Evolutionary conservation across 2,329 filamentous ascomycete genomes (phyloP).

Genomic region (Aspergillus sojae): DNA sequence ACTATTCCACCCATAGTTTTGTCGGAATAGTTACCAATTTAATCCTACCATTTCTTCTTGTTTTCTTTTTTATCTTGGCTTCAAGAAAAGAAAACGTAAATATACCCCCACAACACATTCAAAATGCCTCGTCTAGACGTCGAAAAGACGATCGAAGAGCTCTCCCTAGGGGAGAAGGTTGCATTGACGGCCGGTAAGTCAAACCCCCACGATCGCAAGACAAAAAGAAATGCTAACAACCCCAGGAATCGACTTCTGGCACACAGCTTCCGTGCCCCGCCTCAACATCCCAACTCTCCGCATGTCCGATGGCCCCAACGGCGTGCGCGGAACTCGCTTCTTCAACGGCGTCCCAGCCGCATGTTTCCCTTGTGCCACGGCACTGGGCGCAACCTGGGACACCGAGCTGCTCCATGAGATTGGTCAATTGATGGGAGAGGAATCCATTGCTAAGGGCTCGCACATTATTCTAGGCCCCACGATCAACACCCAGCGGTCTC

Average conservation of each 20-base stretch:
- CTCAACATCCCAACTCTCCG: slow-evolving; percentile 68
- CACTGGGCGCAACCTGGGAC: slow-evolving; percentile 79
- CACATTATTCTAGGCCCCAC: slow-evolving; percentile 76
- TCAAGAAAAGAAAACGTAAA: slow-evolving; percentile 5
- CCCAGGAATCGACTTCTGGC: slow-evolving; percentile 64
- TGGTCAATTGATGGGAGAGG: slow-evolving; percentile 70
- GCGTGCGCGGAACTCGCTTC: slow-evolving; percentile 68
- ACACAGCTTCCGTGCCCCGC: slow-evolving; percentile 64
- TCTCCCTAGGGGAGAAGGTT: slow-evolving; percentile 64
- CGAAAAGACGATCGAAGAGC: slow-evolving; percentile 54
- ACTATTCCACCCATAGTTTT: neutral
- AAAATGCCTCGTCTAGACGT: slow-evolving; percentile 41
- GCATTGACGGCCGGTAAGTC: slow-evolving; percentile 39
- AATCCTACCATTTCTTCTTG: neutral
- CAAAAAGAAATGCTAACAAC: neutral
- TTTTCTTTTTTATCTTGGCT: neutral
- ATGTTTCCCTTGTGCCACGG: slow-evolving; percentile 77
- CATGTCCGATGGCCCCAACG: slow-evolving; percentile 71
- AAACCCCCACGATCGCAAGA: slow-evolving; percentile 1
- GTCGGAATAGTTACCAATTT: neutral
- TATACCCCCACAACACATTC: slow-evolving; percentile 6
- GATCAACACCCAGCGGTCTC: slow-evolving; percentile 79
- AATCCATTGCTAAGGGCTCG: slow-evolving; percentile 72
- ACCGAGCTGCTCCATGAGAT: slow-evolving; percentile 68
- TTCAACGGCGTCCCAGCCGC: slow-evolving; percentile 71